Evolutionary conservation across 768 basidiomycete species (phyloP).

Genomic region (Crucibulum laeve): DNA sequence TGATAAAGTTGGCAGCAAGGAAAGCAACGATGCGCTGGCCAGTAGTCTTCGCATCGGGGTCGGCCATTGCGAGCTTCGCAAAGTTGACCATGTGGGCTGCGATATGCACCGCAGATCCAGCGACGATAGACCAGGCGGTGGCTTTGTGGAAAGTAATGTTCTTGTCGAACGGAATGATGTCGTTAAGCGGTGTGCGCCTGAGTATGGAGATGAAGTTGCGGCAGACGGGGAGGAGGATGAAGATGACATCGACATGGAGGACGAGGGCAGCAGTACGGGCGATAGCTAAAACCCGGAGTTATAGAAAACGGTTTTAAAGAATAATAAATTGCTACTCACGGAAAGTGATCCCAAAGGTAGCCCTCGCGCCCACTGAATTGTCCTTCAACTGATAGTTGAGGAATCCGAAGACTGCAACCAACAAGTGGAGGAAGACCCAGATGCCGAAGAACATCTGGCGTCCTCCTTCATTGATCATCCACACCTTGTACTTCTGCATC

Average conservation of each 20-base stretch:
- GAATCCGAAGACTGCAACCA: constrained; percentile 76
- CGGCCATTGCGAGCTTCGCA: constrained; percentile 53
- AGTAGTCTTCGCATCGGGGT: constrained; percentile 47
- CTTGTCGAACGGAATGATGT: constrained; percentile 90
- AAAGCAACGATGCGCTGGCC: constrained; percentile 64
- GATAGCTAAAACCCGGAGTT: constrained; percentile 53
- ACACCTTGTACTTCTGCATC: constrained; percentile 52
- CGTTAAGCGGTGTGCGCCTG: constrained; percentile 80
- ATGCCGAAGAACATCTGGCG: constrained; percentile 71
- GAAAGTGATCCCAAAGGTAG: constrained; percentile 72
- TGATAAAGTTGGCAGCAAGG: constrained; percentile 73
- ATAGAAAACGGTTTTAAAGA: constrained; percentile 26
- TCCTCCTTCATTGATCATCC: constrained; percentile 95
- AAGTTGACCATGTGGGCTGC: constrained; percentile 87
- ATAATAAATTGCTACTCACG: constrained; percentile 41
- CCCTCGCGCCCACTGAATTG: constrained; percentile 62
- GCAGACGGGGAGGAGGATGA: constrained; percentile 94
- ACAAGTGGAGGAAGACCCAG: constrained; percentile 77
- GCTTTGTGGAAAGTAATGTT: constrained; percentile 89
- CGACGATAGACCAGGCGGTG: constrained; percentile 86
- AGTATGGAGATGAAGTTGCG: constrained; percentile 90
- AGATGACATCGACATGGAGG: constrained; percentile 86
- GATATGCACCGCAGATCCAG: constrained; percentile 72
- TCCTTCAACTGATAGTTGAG: constrained; percentile 79
- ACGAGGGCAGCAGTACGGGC: constrained; percentile 88